Evolutionary conservation across 192 early-diverging fungal genomes (phyloP).

Genomic region (Mortierella antarctica): DNA sequence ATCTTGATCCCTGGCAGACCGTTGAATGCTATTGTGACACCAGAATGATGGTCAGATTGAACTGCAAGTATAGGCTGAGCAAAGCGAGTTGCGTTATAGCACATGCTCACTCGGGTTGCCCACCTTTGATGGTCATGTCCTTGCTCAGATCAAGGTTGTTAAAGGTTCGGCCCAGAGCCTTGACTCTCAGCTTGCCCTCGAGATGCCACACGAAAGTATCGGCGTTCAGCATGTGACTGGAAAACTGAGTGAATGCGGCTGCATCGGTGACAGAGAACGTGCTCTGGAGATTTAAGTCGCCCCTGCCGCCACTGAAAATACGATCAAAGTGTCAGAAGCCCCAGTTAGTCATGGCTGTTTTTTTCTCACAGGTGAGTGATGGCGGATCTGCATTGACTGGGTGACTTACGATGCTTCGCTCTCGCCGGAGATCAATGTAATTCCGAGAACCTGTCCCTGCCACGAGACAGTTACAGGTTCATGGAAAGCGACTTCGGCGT

Average conservation of each 20-base stretch:
- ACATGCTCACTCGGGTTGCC: slow-evolving; percentile 6
- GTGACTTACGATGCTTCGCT: slow-evolving; percentile 5
- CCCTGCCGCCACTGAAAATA: neutral
- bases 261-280: slow-evolving; percentile 47
- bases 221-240: slow-evolving; percentile 56
- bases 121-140: slow-evolving; percentile 59
- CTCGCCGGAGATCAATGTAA: neutral
- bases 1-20: slow-evolving; percentile 61
- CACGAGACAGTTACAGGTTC: slow-evolving; percentile 32
- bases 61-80: neutral
- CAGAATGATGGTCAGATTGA: neutral
- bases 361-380: neutral
- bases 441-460: slow-evolving; percentile 26
- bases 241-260: slow-evolving; percentile 51
- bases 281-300: slow-evolving; percentile 4
- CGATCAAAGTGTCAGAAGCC: neutral
- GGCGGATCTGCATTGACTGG: neutral
- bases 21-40: slow-evolving; percentile 41
- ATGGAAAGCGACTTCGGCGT: slow-evolving; percentile 38
- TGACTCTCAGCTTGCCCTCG: slow-evolving; percentile 50
- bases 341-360: neutral
- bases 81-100: neutral
- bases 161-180: slow-evolving; percentile 50
- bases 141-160: slow-evolving; percentile 58
- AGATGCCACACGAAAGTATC: slow-evolving; percentile 58